A percentile compares a stretch with the other conserved stretches of the same genome.
phyloP scores from a whole-genome alignment of 1,284 basidiomycete species.

The Tausonia pullulans region DNA sequence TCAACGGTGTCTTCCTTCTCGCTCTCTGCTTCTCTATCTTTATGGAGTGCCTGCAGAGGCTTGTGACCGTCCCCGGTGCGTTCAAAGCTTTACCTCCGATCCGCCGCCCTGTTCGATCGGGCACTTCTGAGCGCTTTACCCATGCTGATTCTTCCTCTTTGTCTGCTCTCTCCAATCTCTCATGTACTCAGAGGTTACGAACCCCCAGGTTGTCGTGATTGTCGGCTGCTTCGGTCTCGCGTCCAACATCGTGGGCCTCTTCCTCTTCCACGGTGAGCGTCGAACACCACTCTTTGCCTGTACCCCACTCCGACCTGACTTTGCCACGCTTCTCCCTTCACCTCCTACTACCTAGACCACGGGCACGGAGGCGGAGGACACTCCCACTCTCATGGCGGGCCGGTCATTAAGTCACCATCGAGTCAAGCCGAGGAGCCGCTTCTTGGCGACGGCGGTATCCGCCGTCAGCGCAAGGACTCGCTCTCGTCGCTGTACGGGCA shows the following conservation, averaged over 20 bases:
- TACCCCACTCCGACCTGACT: not conserved
- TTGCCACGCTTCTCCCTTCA: not conserved
- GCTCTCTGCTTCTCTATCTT: constrained; percentile 94
- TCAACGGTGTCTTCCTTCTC: constrained; percentile 93
- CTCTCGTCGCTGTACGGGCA: constrained; percentile 46
- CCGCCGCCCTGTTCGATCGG: too few species aligned
- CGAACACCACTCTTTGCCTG: not conserved
- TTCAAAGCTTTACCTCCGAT: not conserved
- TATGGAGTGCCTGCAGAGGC: constrained; percentile 82
- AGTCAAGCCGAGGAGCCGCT: not conserved
- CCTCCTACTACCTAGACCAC: constrained; percentile 46
- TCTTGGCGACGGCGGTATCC: not conserved
- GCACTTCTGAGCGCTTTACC: too few species aligned
- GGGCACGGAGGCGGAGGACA: constrained; percentile 38
- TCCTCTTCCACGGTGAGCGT: constrained; percentile 81
- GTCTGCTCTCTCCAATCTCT: too few species aligned
- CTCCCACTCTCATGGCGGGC: constrained; percentile 19
- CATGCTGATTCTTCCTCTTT: too few species aligned
- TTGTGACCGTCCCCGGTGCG: constrained; percentile 70
- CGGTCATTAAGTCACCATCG: constrained; percentile 19
- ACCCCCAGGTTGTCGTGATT: constrained; percentile 74
- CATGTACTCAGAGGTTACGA: constrained; percentile 59
- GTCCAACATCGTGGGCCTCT: constrained; percentile 85
- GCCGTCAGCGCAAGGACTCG: constrained; percentile 29
- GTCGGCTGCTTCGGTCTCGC: constrained; percentile 82